Evolutionary conservation across 768 basidiomycete genomes (phyloP).

Genomic region (Xerocomellus intermedius): DNA sequence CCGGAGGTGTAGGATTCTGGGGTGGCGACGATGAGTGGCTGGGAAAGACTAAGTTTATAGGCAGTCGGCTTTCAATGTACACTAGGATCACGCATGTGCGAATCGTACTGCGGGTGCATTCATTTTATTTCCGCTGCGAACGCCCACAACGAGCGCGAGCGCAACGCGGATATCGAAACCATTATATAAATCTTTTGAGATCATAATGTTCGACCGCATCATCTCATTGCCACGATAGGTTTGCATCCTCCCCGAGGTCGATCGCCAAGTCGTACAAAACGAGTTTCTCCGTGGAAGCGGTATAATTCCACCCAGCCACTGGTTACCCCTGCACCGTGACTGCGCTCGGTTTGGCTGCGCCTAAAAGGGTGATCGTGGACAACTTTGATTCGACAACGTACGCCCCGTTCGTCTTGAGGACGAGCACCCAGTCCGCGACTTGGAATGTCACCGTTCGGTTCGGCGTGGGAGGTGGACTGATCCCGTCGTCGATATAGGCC

Average conservation of each 20-base stretch:
- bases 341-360: slow-evolving; percentile 39
- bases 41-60: not conserved
- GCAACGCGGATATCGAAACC: not conserved
- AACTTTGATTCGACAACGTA: slow-evolving; percentile 42
- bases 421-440: slow-evolving; percentile 35
- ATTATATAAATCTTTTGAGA: not conserved
- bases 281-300: slow-evolving; percentile 38
- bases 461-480: slow-evolving; percentile 45
- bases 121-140: slow-evolving; percentile 2
- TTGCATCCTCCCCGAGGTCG: slow-evolving; percentile 41
- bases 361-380: slow-evolving; percentile 53
- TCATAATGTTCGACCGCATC: not conserved
- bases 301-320: slow-evolving; percentile 39
- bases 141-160: not conserved
- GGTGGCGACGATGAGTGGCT: not conserved
- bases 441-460: slow-evolving; percentile 47
- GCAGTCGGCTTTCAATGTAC: not conserved
- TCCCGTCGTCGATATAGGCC: slow-evolving; percentile 68
- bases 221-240: slow-evolving; percentile 32
- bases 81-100: not conserved
- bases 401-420: slow-evolving; percentile 32
- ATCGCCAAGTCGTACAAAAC: slow-evolving; percentile 37
- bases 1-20: not conserved
- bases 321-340: slow-evolving; percentile 41
- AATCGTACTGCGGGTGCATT: not conserved